phyloP scores from a whole-genome alignment of 305 asterid genomes.

The Solanum hybrid region DNA sequence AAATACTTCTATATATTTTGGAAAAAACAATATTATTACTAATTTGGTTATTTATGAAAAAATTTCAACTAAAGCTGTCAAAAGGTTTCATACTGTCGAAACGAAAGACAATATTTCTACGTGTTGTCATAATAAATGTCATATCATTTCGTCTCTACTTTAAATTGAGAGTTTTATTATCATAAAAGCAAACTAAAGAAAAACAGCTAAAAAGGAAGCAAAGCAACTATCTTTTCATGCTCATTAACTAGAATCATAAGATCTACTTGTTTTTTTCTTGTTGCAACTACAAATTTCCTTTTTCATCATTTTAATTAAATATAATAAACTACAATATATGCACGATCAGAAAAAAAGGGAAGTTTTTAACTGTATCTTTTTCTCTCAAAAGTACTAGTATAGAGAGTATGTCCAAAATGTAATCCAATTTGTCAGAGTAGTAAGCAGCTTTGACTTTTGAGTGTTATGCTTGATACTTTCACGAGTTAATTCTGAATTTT shows the following conservation, averaged over 20 bases:
- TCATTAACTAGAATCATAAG: neutral
- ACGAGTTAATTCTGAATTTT: neutral
- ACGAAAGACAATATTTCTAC: neutral
- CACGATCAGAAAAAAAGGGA: neutral
- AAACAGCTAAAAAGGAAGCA: neutral
- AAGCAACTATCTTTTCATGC: conserved; percentile 8
- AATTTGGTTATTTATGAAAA: neutral
- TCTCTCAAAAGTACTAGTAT: neutral
- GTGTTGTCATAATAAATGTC: neutral
- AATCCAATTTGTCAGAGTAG: neutral
- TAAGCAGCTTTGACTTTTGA: neutral
- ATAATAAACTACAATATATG: neutral
- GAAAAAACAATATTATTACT: neutral
- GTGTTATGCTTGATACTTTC: neutral
- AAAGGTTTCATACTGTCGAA: neutral
- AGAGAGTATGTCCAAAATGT: neutral
- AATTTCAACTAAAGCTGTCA: rapidly evolving
- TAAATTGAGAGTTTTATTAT: neutral
- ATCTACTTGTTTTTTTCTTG: neutral
- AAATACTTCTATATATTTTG: neutral
- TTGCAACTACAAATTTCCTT: neutral
- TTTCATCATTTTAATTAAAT: neutral
- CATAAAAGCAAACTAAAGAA: neutral
- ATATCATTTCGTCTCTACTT: neutral
- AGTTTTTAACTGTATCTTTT: neutral